Percentiles rank a stretch among this genome's conserved stretches.
phyloP scores from a whole-genome alignment of 345 rosid genomes.

The Populus ilicifolia region DNA sequence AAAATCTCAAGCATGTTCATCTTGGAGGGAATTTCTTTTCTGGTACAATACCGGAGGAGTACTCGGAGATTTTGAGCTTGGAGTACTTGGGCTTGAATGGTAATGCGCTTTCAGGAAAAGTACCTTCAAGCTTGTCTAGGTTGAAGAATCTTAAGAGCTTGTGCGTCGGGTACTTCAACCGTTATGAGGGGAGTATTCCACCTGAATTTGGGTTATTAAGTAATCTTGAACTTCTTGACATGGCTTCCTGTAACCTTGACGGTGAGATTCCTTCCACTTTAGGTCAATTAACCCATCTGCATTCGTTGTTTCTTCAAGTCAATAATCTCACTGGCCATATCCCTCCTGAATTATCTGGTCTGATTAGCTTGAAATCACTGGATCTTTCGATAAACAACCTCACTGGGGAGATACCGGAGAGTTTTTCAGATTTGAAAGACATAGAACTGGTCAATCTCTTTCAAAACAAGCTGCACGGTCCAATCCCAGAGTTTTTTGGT shows the following conservation, averaged over 20 bases:
- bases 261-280: conserved; percentile 73
- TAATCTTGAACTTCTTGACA: conserved; percentile 55
- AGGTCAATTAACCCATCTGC: conserved; percentile 47
- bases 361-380: conserved; percentile 60
- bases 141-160: conserved; percentile 54
- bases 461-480: conserved; percentile 58
- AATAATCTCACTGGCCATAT: conserved; percentile 67
- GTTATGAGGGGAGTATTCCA: conserved; percentile 61
- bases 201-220: conserved; percentile 63
- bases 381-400: conserved; percentile 65
- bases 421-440: conserved; percentile 42
- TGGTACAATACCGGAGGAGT: conserved; percentile 69
- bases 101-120: conserved; percentile 41
- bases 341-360: conserved; percentile 64
- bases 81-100: conserved; percentile 67
- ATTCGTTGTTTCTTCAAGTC: conserved; percentile 66
- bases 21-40: conserved; percentile 76
- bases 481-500: conserved; percentile 60
- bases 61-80: conserved; percentile 59
- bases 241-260: conserved; percentile 59
- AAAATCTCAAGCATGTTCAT: conserved; percentile 50
- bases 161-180: conserved; percentile 59
- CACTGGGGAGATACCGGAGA: conserved; percentile 70
- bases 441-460: conserved; percentile 61
- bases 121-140: conserved; percentile 55